Percentiles rank a stretch among this genome's conserved stretches.
These are phyloP conservation scores for Daedalea quercina DNA, from an alignment of 768 basidiomycete genomes.

Conservation along the genomic window DNA sequence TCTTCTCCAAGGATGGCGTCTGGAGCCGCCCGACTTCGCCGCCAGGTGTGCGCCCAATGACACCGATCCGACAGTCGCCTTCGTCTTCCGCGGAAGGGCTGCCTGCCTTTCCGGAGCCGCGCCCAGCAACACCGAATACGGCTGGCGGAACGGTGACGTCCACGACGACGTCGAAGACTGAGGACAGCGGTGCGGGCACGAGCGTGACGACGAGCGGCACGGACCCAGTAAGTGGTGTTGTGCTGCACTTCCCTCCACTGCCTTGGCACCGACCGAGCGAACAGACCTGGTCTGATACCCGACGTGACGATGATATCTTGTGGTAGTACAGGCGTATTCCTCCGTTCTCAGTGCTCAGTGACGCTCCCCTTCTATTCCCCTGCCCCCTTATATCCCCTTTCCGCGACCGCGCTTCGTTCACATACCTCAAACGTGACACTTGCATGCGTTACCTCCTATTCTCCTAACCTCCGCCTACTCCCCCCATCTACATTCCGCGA, in stretches of 20 bases:
- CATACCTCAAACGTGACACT: not conserved
- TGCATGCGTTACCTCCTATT: conserved; percentile 1
- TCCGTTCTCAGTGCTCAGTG: not conserved
- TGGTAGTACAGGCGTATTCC: conserved; percentile 3
- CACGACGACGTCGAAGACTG: conserved; percentile 15
- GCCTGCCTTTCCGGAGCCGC: not conserved
- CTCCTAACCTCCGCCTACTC: not conserved
- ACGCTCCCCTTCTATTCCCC: not conserved
- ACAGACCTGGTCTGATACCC: conserved; percentile 6
- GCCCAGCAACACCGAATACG: conserved; percentile 1
- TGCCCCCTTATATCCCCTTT: conserved; percentile 1
- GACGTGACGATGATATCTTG: conserved; percentile 11
- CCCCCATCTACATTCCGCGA: not conserved
- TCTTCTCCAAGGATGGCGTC: conserved; percentile 6
- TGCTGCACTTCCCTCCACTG: conserved; percentile 22
- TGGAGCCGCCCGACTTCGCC: not conserved
- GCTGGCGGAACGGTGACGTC: conserved; percentile 20
- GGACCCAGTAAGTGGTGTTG: conserved; percentile 27
- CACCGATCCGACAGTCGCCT: conserved; percentile 2
- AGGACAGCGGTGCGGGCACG: conserved; percentile 18
- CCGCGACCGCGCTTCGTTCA: not conserved
- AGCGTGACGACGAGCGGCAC: conserved; percentile 27
- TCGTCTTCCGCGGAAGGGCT: conserved; percentile 1
- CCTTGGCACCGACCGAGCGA: conserved; percentile 16
- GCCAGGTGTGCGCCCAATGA: conserved; percentile 1